Evolutionary conservation across 208 protist genomes (phyloP), one percentile per base, ranked within the genome.

Genomic region (Crithidia brevicula): DNA sequence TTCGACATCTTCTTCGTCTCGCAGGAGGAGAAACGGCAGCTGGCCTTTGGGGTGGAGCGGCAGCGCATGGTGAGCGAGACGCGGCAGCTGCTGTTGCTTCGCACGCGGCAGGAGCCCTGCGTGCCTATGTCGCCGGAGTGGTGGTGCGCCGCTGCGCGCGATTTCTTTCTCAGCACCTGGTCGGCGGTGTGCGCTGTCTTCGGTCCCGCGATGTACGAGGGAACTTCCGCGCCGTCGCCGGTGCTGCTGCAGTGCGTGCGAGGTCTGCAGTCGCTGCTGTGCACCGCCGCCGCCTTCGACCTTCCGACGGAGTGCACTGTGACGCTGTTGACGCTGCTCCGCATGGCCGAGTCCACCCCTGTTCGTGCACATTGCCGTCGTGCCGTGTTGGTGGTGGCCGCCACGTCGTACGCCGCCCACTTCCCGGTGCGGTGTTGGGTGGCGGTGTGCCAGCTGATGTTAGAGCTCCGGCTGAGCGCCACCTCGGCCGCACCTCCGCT

Each of bases 1-100:
- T 80, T 96, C 53, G 89, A 95, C 58, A 67, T 82, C 10, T 79
- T 97, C 30, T 97, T 97, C 65, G 84, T 97, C 50, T 91, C 89
- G 33, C 66, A 51, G 54, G 89, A 95, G 64, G 89, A 97, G 71
- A 81, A 86, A 28, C 69, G 80, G 8, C 77, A 90, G 67, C 62
- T 94, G 22, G 81, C 81, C 8, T 94, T 94, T 68, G 86, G 78
- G 22, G 67, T 89, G 22, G 89, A 93, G 68, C 86, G 79, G 52
- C 92, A 94, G 76, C 85, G 87, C 18, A 64, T 95, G 34, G 72
- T 89, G 42, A 84, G 62, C 40, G 86, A 94, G 72, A 92, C 87
- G 23, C 76, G 45, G 79, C 53, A 82, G 61, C 63, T 86, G 74
- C 33, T 80, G 71, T 49, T 88, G 65, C 68, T 69, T 20, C 75